Evolutionary conservation across 495 filamentous ascomycete genomes (phyloP).

Genomic region (Annulohypoxylon moriforme): DNA sequence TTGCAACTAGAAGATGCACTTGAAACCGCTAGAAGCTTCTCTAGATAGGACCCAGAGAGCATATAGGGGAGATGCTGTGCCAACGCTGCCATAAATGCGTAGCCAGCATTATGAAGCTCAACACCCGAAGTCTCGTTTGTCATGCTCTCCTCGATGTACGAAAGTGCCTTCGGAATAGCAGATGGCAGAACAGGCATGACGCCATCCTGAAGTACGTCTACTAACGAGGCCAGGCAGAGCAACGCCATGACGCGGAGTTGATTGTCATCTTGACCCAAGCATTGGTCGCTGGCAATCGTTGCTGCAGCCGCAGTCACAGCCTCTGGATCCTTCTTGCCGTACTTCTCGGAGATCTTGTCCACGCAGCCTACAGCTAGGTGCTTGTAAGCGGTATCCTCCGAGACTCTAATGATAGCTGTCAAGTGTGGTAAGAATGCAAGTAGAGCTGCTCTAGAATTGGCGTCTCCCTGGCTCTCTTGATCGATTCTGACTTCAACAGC

Average conservation of each 20-base stretch:
- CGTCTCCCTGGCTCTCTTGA: conserved; percentile 72
- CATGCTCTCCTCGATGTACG: conserved; percentile 73
- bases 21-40: conserved; percentile 73
- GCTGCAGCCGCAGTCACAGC: conserved; percentile 73
- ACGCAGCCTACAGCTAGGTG: conserved; percentile 86
- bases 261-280: conserved; percentile 76
- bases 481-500: conserved; percentile 80
- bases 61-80: conserved; percentile 86
- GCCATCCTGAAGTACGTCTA: conserved; percentile 84
- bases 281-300: conserved; percentile 78
- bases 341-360: conserved; percentile 89
- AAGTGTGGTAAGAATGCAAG: conserved; percentile 83
- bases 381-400: conserved; percentile 76
- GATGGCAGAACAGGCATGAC: conserved; percentile 85
- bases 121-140: conserved; percentile 61
- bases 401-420: conserved; percentile 75
- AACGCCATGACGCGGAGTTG: conserved; percentile 81
- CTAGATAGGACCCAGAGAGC: conserved; percentile 77
- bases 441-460: conserved; percentile 72
- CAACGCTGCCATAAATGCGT: conserved; percentile 80
- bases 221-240: conserved; percentile 87
- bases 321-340: conserved; percentile 84
- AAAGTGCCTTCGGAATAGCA: conserved; percentile 75
- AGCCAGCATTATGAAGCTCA: conserved; percentile 82
- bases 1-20: conserved; percentile 72